Conservation (phyloP, 257 asterid species). For the Solanum clarkiae region DNA sequence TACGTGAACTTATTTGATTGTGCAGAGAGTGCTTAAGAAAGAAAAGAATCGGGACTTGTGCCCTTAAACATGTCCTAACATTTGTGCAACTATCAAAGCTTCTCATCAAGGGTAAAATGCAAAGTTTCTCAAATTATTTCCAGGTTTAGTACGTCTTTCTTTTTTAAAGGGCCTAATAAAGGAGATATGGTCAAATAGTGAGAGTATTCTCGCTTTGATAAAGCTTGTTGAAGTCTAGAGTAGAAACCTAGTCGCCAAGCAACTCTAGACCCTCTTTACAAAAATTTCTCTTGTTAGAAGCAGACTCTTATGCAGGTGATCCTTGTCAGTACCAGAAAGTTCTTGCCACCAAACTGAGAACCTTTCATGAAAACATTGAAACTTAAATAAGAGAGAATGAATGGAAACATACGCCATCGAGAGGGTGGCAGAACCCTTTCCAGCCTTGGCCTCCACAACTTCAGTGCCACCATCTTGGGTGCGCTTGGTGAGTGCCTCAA, state of each 20-base stretch:
- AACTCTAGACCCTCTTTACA: not conserved
- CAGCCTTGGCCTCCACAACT: conserved; percentile 26
- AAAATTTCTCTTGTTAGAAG: not conserved
- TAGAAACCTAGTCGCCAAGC: not conserved
- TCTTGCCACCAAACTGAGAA: not conserved
- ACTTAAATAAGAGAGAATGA: not conserved
- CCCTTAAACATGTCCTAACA: not conserved
- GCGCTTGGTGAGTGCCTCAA: conserved; percentile 10
- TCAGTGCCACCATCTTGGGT: conserved; percentile 26
- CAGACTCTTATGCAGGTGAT: not conserved
- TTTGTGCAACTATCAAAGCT: not conserved
- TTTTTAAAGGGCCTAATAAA: not conserved
- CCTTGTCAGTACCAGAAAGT: not conserved
- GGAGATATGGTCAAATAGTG: not conserved
- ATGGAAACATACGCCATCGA: conserved; percentile 17
- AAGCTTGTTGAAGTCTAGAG: not conserved
- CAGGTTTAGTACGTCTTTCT: not conserved
- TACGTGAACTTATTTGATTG: not conserved
- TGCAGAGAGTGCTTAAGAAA: not conserved
- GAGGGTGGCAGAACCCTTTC: conserved; percentile 26
- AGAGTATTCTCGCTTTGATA: not conserved
- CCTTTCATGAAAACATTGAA: not conserved
- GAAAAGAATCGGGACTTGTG: not conserved
- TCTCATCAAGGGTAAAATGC: not conserved
- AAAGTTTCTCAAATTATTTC: not conserved